These are phyloP conservation scores for Colletotrichum nymphaeae DNA, from an alignment of 2,329 filamentous ascomycete species.

Conservation along the genomic window DNA sequence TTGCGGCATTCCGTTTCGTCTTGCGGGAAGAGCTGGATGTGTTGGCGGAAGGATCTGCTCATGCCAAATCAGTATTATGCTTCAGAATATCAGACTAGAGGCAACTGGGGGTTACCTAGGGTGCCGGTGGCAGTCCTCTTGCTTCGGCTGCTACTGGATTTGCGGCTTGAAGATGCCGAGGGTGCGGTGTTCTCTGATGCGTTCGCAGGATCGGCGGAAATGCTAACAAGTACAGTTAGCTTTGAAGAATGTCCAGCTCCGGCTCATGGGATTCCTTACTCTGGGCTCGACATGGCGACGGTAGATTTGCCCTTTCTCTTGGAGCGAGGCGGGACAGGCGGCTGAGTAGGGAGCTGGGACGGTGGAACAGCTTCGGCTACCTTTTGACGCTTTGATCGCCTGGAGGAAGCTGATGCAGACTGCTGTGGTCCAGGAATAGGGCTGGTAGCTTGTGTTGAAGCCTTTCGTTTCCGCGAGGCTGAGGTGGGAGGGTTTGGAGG, in stretches of 20 bases:
- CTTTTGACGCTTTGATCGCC: conserved; percentile 79
- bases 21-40: conserved; percentile 55
- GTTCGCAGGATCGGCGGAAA: conserved; percentile 72
- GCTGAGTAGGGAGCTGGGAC: conserved; percentile 39
- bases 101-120: conserved; percentile 47
- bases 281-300: conserved; percentile 78
- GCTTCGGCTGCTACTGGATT: conserved; percentile 75
- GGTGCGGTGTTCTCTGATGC: conserved; percentile 66
- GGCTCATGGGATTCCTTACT: conserved; percentile 61
- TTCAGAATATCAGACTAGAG: not conserved
- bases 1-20: conserved; percentile 63
- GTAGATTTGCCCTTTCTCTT: conserved; percentile 71
- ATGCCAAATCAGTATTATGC: conserved; percentile 1
- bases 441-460: conserved; percentile 63
- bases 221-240: conserved; percentile 47
- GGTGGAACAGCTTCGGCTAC: conserved; percentile 60
- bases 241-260: not conserved
- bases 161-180: conserved; percentile 76
- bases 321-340: conserved; percentile 50
- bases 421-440: conserved; percentile 44
- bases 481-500: conserved; percentile 57
- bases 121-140: conserved; percentile 70
- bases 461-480: conserved; percentile 81
- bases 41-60: conserved; percentile 48
- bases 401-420: conserved; percentile 52